Base-by-base conservation (phyloP, 2,329 filamentous ascomycete genomes). In the Metarhizium robertsii region DNA sequence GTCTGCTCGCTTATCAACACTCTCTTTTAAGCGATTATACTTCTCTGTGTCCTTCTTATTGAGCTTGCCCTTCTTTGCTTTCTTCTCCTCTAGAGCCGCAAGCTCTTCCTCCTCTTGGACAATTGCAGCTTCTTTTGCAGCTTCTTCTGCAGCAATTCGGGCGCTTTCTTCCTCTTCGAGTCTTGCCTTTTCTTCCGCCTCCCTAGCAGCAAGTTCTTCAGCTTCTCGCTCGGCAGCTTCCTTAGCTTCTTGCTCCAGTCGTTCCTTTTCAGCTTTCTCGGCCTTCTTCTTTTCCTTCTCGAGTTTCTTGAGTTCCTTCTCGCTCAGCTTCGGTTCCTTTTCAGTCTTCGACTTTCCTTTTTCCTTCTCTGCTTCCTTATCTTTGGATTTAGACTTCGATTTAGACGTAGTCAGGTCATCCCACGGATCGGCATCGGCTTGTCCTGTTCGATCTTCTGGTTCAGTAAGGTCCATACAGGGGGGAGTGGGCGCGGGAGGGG, bases 271-370 rank as follows among this genome's bases (percentile, higher is more conserved):
- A 66, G 68, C 66, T 71, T 73, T 69, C 63, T 77, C 74, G 42
- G 65, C 67, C 62, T 74, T 74, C 34, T 70, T 72, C 64, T 73
- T 75, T 60, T 76, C 71, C 62, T 76, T 76, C 53, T 79, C 76
- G 25, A 78, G 75, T 62, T 77, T 77, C 61, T 76, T 75, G 18
- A 75, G 71, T 61, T 80, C 78, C 57, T 75, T 79, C 61, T 77
- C 75, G 64, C 65, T 74, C 46, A 79, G 66, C 63, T 75, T 79
- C 8, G 70, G 68, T 53, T 73, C 71, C 58, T 76, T 71, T 38
- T 73, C 67, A 48, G 71, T 69, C 52, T 63, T 61, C 13, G 63
- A 59, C 68, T 73, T 69, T 45, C 71, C 66, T 51, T 71, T 72
- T 18, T 60, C 59, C 40, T 53, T 57, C 18, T 62, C 60, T 42